Conservation (phyloP, 1,284 basidiomycete species). For the Rhodofomes roseus region DNA sequence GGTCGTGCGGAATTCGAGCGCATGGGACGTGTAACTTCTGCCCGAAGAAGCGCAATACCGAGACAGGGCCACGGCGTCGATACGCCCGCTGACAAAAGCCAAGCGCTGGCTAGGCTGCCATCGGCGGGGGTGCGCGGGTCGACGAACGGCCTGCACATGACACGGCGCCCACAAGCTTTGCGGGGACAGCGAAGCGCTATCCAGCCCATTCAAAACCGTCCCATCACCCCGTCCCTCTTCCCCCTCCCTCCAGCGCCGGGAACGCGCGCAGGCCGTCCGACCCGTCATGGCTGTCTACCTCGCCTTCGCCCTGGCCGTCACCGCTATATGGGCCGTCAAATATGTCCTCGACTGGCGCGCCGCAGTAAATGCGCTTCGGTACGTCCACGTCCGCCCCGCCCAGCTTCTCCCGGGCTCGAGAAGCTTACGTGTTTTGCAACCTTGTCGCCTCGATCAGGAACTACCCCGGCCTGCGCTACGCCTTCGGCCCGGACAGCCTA, state of each 20-base stretch:
- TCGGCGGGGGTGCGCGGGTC: not conserved
- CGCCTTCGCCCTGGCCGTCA: not conserved
- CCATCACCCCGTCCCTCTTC: not conserved
- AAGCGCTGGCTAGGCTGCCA: not conserved
- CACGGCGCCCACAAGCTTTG: not conserved
- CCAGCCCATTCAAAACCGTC: not conserved
- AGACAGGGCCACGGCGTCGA: not conserved
- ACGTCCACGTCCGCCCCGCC: not conserved
- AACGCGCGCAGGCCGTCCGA: not conserved
- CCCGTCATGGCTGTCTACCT: not conserved
- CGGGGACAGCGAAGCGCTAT: not conserved
- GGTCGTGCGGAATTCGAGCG: no score
- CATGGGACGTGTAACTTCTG: not conserved
- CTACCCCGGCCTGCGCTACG: conserved; percentile 19
- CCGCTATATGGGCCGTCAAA: not conserved
- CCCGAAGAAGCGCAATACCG: not conserved
- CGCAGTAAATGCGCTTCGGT: conserved; percentile 2
- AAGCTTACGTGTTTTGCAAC: not conserved
- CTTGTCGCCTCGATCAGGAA: conserved; percentile 8
- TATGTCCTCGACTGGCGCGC: not conserved
- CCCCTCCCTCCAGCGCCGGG: not conserved
- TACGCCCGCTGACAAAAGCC: not conserved
- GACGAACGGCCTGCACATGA: not conserved
- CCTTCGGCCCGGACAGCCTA: conserved; percentile 13
- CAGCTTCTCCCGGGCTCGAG: not conserved